A percentile compares a stretch with the other conserved stretches of the same genome.
These are phyloP conservation scores for Apophysomyces sp. DNA, from an alignment of 371 early-diverging fungal genomes.

Conservation along the genomic window DNA sequence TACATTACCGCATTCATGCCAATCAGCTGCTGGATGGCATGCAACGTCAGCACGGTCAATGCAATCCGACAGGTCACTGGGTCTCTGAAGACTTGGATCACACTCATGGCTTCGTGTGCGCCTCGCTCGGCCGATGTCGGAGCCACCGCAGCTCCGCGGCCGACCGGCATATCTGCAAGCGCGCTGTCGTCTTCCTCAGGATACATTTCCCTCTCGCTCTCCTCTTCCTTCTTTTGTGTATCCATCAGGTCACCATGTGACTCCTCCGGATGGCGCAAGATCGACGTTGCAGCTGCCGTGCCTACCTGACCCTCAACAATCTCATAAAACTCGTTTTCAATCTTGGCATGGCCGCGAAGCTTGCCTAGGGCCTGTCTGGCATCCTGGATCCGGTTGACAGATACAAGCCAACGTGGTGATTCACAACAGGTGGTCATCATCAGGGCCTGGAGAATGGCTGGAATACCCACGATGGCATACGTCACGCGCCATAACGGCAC, in stretches of 20 bases:
- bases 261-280: slow-evolving; percentile 27
- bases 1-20: slow-evolving; percentile 87
- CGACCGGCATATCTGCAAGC: neutral
- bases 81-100: slow-evolving; percentile 33
- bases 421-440: slow-evolving; percentile 74
- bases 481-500: slow-evolving; percentile 72
- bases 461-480: slow-evolving; percentile 64
- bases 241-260: neutral
- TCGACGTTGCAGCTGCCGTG: slow-evolving; percentile 20
- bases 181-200: slow-evolving; percentile 3
- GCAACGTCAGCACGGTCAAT: slow-evolving; percentile 32
- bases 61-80: slow-evolving; percentile 52
- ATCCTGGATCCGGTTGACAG: slow-evolving; percentile 54
- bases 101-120: slow-evolving; percentile 18
- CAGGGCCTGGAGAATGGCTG: slow-evolving; percentile 65
- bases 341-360: slow-evolving; percentile 51
- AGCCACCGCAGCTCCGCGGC: neutral
- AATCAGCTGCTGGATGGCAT: slow-evolving; percentile 73
- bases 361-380: slow-evolving; percentile 50
- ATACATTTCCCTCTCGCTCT: neutral
- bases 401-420: slow-evolving; percentile 71
- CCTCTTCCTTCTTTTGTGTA: neutral
- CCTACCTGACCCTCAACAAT: slow-evolving; percentile 49
- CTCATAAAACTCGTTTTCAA: slow-evolving; percentile 59
- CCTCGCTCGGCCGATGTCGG: neutral